These are phyloP conservation scores for Pyrenula aspistea DNA, from an alignment of 495 filamentous ascomycete species.

Conservation along the genomic window DNA sequence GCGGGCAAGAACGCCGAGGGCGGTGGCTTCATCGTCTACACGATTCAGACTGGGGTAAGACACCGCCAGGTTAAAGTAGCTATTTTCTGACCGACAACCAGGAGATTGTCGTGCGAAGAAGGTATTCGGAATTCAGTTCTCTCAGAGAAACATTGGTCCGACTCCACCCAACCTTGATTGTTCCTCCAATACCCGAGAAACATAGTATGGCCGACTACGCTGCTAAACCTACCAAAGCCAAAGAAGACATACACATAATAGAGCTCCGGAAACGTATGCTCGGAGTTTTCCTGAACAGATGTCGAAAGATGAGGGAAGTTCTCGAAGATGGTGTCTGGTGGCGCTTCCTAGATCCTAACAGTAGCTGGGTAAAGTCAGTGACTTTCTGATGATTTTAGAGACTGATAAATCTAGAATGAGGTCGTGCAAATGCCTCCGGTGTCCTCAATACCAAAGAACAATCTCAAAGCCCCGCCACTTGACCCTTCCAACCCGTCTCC, in stretches of 20 bases:
- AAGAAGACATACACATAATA: constrained; percentile 92
- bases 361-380: constrained; percentile 94
- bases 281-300: constrained; percentile 86
- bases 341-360: constrained; percentile 94
- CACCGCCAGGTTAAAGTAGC: constrained; percentile 2
- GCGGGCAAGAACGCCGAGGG: constrained; percentile 90
- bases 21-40: constrained; percentile 90
- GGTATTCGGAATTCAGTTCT: constrained; percentile 96
- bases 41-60: constrained; percentile 83
- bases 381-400: no score
- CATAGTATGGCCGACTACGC: constrained; percentile 98
- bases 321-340: constrained; percentile 92
- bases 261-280: constrained; percentile 94
- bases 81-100: constrained; percentile 18
- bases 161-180: constrained; percentile 85
- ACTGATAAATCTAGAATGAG: constrained; percentile 77
- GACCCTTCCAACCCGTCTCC: constrained; percentile 82
- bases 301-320: constrained; percentile 83
- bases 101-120: constrained; percentile 88
- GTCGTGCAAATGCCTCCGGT: constrained; percentile 84
- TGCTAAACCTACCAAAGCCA: constrained; percentile 92
- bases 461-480: constrained; percentile 83
- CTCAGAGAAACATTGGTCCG: constrained; percentile 77
- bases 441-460: constrained; percentile 82
- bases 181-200: constrained; percentile 96